Evolutionary conservation across 2,329 filamentous ascomycete genomes (phyloP), one percentile per base, ranked within the genome.

Genomic region (Neodidymelliopsis sp.): DNA sequence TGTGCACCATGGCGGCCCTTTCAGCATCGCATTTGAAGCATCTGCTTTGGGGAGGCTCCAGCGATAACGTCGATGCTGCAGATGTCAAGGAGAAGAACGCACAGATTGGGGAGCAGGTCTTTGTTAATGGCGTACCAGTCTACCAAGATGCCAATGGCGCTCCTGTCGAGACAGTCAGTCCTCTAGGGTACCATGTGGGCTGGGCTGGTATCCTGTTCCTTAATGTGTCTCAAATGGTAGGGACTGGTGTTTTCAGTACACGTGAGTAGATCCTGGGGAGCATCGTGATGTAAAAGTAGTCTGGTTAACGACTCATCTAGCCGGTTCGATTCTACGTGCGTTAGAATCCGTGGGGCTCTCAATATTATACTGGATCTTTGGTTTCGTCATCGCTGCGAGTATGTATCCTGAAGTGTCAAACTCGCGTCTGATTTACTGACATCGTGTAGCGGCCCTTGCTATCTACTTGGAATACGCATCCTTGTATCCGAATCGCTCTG

Each of bases 191-290:
- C 39, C 64, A 68, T 38, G 65, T 69, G 20, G 62, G 63, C 11
- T 67, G 57, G 56, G 54, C 55, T 25, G 62, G 64, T 7, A 63
- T 69, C 15, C 34, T 69, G 4, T 68, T 67, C 19, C 49, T 68
- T 36, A 69, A 69, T 31, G 56, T 68, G n/a, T 59, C 56, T 12
- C 62, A 69, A 40, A 69, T 69, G 66, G 53, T 69, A 2, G 66
- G 65, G 23, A 68, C 66, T 4, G 65, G 65, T 37, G 60, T 67
- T 2, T 67, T 68, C 24, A 65, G 59, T 33, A 66, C 62, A 38
- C 59, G 63, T 66, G 39, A 59, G 63, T 60, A 35, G 31, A n/a
- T 10, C 10, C 19, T 12, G 22, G 18, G 22, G 7, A 8, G 23
- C 16, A n/a, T 22, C 13, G 12, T 4, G 28, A 23, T 19, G 15